Percentiles rank a stretch among this genome's conserved stretches.
phyloP scores from a whole-genome alignment of 371 early-diverging fungal species.

The Smittium culicis region DNA sequence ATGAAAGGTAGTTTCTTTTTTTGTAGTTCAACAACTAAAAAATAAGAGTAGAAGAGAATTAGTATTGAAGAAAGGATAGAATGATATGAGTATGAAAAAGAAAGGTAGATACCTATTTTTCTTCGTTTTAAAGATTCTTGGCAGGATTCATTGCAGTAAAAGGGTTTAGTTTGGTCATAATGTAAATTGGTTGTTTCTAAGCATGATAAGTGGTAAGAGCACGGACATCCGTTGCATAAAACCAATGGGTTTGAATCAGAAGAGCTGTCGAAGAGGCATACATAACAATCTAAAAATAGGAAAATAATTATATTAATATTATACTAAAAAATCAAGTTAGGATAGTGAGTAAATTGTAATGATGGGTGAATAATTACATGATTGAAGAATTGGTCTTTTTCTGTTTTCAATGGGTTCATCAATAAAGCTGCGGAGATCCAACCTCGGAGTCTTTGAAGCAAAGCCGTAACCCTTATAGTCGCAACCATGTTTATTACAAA shows the following conservation, averaged over 20 bases:
- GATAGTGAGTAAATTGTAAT: constrained; percentile 19
- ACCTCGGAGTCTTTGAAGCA: constrained; percentile 69
- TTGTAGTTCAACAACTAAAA: constrained; percentile 25
- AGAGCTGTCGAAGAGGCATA: constrained; percentile 60
- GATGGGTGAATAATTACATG: constrained; percentile 34
- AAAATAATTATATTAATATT: neutral
- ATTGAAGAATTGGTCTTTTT: constrained; percentile 72
- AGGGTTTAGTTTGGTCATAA: constrained; percentile 33
- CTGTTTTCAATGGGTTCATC: constrained; percentile 61
- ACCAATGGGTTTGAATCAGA: constrained; percentile 48
- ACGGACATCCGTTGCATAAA: constrained; percentile 75
- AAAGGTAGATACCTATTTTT: constrained; percentile 14
- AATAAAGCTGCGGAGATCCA: constrained; percentile 61
- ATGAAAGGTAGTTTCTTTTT: constrained; percentile 30
- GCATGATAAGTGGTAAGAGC: constrained; percentile 66
- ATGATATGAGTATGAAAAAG: neutral
- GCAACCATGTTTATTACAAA: constrained; percentile 85
- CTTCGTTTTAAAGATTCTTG: constrained; percentile 38
- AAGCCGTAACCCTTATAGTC: constrained; percentile 89
- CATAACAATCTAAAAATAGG: constrained; percentile 38
- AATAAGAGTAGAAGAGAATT: neutral
- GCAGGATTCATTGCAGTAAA: constrained; percentile 60
- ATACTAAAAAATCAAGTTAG: constrained; percentile 5
- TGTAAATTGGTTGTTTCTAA: constrained; percentile 34
- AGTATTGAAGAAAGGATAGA: neutral